Conservation (phyloP, 2,329 filamentous ascomycete species). For the Phialocephala sp. region DNA sequence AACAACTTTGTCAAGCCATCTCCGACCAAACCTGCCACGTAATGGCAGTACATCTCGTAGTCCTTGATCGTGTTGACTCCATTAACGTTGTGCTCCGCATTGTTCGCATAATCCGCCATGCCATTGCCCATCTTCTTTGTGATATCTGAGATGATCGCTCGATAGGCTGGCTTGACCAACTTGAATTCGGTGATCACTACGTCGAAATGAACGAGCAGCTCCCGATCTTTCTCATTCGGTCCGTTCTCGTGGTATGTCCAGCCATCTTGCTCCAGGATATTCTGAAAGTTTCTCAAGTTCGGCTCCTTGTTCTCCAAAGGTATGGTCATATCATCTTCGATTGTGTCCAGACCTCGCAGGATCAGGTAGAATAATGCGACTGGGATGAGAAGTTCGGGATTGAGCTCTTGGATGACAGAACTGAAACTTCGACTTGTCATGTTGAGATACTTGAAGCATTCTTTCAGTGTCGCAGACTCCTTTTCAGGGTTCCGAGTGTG, state of each 20-base stretch:
- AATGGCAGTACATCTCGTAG: constrained; percentile 97
- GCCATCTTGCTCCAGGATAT: constrained; percentile 78
- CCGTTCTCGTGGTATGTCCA: constrained; percentile 91
- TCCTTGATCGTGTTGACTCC: constrained; percentile 84
- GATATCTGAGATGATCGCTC: constrained; percentile 88
- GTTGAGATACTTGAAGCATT: constrained; percentile 87
- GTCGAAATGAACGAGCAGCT: constrained; percentile 91
- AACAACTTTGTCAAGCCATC: constrained; percentile 92
- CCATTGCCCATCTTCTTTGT: constrained; percentile 95
- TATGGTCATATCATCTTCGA: constrained; percentile 98
- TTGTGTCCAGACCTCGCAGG: constrained; percentile 92
- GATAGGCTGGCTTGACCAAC: constrained; percentile 84
- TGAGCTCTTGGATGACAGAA: constrained; percentile 92
- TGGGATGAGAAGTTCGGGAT: constrained; percentile 90
- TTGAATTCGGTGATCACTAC: constrained; percentile 85
- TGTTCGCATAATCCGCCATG: constrained; percentile 94
- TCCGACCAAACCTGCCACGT: constrained; percentile 97
- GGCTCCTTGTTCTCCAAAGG: constrained; percentile 82
- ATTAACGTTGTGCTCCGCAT: constrained; percentile 79
- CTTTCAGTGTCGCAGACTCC: constrained; percentile 74
- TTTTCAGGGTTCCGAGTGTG: constrained; percentile 79
- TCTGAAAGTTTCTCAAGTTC: constrained; percentile 80
- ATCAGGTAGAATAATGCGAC: constrained; percentile 92
- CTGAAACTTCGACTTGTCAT: constrained; percentile 92
- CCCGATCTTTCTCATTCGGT: constrained; percentile 90